phyloP scores from a whole-genome alignment of 257 asterid species.

The Nicotiana obtusifolia region DNA sequence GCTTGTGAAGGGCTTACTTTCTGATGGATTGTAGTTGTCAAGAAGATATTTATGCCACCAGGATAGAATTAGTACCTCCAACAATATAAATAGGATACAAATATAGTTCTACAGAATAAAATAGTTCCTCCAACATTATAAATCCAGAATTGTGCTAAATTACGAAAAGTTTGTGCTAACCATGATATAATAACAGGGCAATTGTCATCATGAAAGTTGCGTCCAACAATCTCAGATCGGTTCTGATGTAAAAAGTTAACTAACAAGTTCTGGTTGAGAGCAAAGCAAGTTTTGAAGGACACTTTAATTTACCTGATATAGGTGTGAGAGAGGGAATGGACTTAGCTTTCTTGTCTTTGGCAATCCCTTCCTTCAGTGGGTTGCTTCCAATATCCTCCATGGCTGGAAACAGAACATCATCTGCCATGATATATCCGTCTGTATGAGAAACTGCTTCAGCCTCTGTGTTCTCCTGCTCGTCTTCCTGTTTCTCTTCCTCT shows the following conservation, averaged over 20 bases:
- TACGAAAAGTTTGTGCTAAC: not conserved
- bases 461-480: constrained; percentile 31
- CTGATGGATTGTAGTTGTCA: not conserved
- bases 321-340: constrained; percentile 53
- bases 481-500: constrained; percentile 35
- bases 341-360: constrained; percentile 22
- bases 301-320: constrained; percentile 48
- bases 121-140: not conserved
- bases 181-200: not conserved
- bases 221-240: not conserved
- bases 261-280: not conserved
- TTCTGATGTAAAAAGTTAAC: not conserved
- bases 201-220: not conserved
- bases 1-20: too few species aligned
- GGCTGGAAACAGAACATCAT: constrained; percentile 12
- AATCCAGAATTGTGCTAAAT: too few species aligned
- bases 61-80: not conserved
- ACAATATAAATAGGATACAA: not conserved
- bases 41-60: not conserved
- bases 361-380: constrained; percentile 17
- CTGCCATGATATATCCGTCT: constrained; percentile 4
- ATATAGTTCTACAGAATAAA: not conserved
- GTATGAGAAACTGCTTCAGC: constrained; percentile 8
- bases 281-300: not conserved
- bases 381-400: constrained; percentile 21